Percentiles rank a stretch among this genome's conserved stretches.
These are phyloP conservation scores for Cyclostephanos invisitatus DNA, from an alignment of 108 stramenopile species.

Conservation along the genomic window DNA sequence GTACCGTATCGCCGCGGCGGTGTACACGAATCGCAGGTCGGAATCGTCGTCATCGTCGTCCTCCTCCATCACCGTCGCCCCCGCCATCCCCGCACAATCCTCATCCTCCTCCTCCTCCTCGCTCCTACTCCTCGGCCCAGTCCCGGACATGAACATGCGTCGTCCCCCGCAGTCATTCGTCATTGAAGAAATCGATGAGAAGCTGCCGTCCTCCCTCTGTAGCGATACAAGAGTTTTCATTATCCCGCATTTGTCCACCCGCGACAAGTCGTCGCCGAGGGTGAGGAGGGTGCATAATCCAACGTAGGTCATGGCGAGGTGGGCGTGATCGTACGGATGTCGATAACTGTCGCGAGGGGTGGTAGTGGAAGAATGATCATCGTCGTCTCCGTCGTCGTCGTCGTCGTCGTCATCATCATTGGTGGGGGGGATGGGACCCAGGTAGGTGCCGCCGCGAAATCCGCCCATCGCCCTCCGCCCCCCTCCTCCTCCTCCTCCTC, in stretches of 20 bases:
- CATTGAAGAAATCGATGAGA: constrained; percentile 20
- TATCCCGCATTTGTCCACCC: constrained; percentile 48
- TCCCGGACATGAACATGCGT: too few species aligned
- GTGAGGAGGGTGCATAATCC: constrained; percentile 70
- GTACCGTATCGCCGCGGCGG: constrained; percentile 76
- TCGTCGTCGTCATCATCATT: background rate
- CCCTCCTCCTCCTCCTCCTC: background rate
- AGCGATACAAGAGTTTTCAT: constrained; percentile 38
- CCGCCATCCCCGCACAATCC: background rate
- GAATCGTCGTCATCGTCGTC: constrained; percentile 54
- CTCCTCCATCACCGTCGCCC: background rate
- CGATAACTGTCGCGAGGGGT: background rate
- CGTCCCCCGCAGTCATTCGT: background rate
- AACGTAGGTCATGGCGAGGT: constrained; percentile 86
- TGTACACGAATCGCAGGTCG: constrained; percentile 90
- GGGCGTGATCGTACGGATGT: constrained; percentile 55
- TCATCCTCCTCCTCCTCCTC: background rate
- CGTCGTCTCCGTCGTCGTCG: too few species aligned
- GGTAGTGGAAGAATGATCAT: too few species aligned
- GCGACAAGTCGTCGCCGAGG: constrained; percentile 69
- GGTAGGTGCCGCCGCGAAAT: constrained; percentile 65
- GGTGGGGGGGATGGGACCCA: constrained; percentile 30
- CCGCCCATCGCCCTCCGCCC: constrained; percentile 16
- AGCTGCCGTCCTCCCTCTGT: constrained; percentile 63
- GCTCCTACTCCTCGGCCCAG: too few species aligned